These are phyloP conservation scores for Xylaria sp. DNA, from an alignment of 2,329 filamentous ascomycete genomes.

Conservation along the genomic window DNA sequence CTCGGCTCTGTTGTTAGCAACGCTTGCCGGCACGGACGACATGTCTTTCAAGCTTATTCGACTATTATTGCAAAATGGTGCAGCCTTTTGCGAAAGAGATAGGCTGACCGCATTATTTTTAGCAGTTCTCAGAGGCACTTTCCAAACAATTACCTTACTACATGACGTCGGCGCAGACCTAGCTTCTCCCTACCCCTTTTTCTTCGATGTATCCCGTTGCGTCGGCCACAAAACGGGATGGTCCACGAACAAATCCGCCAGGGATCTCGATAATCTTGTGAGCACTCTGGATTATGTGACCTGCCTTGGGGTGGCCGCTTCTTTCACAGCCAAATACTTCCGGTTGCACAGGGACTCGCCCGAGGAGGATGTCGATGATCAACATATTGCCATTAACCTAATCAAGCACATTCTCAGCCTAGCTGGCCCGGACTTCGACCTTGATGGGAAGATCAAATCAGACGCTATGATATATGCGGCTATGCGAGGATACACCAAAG, in stretches of 20 bases:
- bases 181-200: not conserved
- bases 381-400: not conserved
- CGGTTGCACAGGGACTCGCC: not conserved
- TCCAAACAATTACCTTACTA: not conserved
- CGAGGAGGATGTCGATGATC: not conserved
- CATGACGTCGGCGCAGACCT: not conserved
- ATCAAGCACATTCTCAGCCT: not conserved
- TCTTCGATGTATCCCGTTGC: no score
- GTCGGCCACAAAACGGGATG: no score
- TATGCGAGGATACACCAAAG: conserved; percentile 1
- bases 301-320: conserved; percentile 1
- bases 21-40: not conserved
- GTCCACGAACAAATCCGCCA: no score
- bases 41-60: not conserved
- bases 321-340: not conserved
- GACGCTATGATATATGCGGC: conserved; percentile 5
- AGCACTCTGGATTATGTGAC: not conserved
- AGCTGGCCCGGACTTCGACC: not conserved
- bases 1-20: not conserved
- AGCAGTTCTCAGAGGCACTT: not conserved
- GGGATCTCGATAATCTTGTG: not conserved
- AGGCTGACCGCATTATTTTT: not conserved
- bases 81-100: not conserved
- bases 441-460: conserved; percentile 3
- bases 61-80: not conserved